Evolutionary conservation across 805 yeast species (phyloP), one percentile per base, ranked within the genome.

Genomic region (Metschnikowia corniflorae): DNA sequence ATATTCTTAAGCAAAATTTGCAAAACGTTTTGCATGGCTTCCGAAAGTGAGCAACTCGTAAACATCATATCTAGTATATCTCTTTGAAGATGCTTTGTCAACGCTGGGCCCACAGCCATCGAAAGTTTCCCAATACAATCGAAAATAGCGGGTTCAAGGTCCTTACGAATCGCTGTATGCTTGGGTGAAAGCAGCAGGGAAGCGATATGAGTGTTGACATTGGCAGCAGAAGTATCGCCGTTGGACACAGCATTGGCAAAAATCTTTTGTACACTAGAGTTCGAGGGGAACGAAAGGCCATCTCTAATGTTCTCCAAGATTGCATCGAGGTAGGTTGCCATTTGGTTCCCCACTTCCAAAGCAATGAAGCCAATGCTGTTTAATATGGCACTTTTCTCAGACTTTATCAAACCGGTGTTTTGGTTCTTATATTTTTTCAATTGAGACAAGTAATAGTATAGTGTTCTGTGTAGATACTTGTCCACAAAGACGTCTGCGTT

Each of bases 41-140:
- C 82, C n/a, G 87, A 82, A 35, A 91, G 71, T 0, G 96, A 85
- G 43, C 96, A 87, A 31, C 81, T 75, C 23, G 65, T 61, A 49
- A 91, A 71, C 63, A 91, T 75, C 61, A 85, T 70, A 47, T 83
- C 89, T 34, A 91, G 63, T 16, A 91, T 72, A 51, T 86, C 95
- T 43, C 82, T 75, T 46, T 87, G 89, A 37, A 93, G 64, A 55
- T 86, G 88, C 54, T 91, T 93, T 0, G 96, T 86, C 38, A 91
- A 67, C 0, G 96, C 95, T 9, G 96, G 94, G 0, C 97, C 97
- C 12, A 91, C 86, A 0, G 97, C 91, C 17, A 74, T 73, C 0
- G 96, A 89, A 24, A 93, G 63, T 60, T 86, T 84, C 0, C 94
- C 86, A 29, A 91, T 72, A 56, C 97, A 93, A 49, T 84, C 86